phyloP scores from a whole-genome alignment of 2,329 filamentous ascomycete species.

The Dactylellina sp. region DNA sequence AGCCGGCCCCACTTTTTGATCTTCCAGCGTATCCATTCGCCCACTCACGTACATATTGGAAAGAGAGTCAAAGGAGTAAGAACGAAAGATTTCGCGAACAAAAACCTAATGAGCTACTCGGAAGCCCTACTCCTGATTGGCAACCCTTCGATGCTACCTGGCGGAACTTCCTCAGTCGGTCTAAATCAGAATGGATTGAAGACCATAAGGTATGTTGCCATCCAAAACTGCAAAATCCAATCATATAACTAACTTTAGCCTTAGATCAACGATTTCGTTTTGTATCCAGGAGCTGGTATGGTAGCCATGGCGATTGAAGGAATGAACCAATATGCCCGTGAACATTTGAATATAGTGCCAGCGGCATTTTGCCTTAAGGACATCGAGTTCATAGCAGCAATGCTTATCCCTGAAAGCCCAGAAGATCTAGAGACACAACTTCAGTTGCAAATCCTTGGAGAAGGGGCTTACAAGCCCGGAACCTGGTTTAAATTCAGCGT shows the following conservation, averaged over 20 bases:
- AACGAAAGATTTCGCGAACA: slow-evolving; percentile 12
- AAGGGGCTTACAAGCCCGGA: background rate
- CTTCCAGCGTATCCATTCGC: slow-evolving; percentile 30
- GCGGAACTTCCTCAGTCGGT: slow-evolving; percentile 23
- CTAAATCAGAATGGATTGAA: slow-evolving; percentile 35
- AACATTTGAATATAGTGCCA: background rate
- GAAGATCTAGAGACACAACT: slow-evolving; percentile 8
- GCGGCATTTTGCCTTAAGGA: slow-evolving; percentile 22
- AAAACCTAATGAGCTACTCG: slow-evolving; percentile 28
- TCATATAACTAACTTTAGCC: background rate
- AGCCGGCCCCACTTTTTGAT: slow-evolving; percentile 1
- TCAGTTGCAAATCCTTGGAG: slow-evolving; percentile 1
- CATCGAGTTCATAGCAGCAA: slow-evolving; percentile 21
- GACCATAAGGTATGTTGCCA: slow-evolving; percentile 17
- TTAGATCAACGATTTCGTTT: slow-evolving; percentile 22
- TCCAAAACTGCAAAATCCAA: too few species aligned
- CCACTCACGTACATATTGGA: slow-evolving; percentile 27
- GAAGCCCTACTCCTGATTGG: slow-evolving; percentile 5
- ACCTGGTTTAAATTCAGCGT: slow-evolving; percentile 37
- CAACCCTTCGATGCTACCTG: slow-evolving; percentile 18
- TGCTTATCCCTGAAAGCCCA: slow-evolving; percentile 29
- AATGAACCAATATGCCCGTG: slow-evolving; percentile 25
- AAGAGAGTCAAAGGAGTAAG: slow-evolving; percentile 30
- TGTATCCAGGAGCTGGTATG: slow-evolving; percentile 40
- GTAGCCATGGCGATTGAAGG: slow-evolving; percentile 37